These are phyloP conservation scores for Plasmodium fragile DNA, from an alignment of 169 alveolate genomes.

Conservation along the genomic window DNA sequence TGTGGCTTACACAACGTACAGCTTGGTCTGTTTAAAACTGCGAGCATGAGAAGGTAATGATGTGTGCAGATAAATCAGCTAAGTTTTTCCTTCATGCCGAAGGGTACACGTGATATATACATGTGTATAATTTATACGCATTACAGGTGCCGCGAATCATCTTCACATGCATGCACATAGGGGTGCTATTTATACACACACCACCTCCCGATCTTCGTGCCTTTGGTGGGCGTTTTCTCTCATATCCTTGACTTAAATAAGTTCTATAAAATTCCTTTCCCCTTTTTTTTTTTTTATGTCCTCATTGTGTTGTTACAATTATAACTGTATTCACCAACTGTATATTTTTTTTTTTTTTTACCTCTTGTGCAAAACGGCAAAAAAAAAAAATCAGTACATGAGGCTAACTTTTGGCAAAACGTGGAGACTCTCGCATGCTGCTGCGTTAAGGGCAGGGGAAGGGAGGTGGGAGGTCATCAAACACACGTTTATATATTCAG, in stretches of 20 bases:
- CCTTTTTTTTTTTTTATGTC: not conserved
- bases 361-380: not conserved
- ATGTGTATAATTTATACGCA: not conserved
- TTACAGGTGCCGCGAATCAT: not conserved
- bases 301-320: not conserved
- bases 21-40: not conserved
- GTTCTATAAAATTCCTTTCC: not conserved
- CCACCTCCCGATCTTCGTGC: not conserved
- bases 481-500: not conserved
- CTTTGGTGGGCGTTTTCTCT: not conserved
- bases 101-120: not conserved
- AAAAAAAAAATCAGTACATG: not conserved
- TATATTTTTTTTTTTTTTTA: not conserved
- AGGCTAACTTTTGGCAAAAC: not conserved
- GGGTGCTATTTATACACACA: not conserved
- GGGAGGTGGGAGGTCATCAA: not conserved
- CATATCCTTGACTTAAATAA: not conserved
- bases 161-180: not conserved
- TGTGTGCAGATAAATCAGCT: not conserved
- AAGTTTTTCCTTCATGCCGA: not conserved
- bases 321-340: not conserved
- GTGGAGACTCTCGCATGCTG: not conserved
- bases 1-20: not conserved
- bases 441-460: not conserved
- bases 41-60: not conserved